Evolutionary conservation across 2,329 filamentous ascomycete species (phyloP).

Genomic region (Ophiostoma novo-ulmi): DNA sequence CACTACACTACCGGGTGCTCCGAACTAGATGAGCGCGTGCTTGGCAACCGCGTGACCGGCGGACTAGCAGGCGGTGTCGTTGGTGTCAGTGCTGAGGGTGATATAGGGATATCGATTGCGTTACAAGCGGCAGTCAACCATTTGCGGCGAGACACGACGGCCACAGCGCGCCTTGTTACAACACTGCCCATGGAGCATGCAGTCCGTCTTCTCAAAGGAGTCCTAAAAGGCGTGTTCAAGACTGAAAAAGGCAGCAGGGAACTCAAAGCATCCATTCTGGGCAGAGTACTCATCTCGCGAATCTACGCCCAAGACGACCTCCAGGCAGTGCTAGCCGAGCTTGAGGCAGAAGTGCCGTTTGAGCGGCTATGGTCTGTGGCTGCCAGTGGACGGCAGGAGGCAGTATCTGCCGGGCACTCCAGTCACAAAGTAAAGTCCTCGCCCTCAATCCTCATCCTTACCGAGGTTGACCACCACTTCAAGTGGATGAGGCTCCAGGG

Average conservation of each 20-base stretch:
- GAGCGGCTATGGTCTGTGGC: conserved; percentile 23
- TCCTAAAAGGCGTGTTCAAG: conserved; percentile 33
- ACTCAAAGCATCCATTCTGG: conserved; percentile 35
- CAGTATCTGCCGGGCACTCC: background rate
- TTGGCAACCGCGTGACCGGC: conserved; percentile 44
- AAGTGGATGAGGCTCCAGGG: conserved; percentile 28
- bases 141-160: conserved; percentile 32
- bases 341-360: conserved; percentile 20
- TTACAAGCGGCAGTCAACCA: conserved; percentile 45
- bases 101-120: conserved; percentile 34
- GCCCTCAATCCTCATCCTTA: conserved; percentile 23
- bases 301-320: conserved; percentile 57
- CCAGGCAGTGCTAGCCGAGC: conserved; percentile 51
- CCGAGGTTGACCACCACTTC: conserved; percentile 28
- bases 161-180: conserved; percentile 44
- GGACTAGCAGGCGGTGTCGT: conserved; percentile 37
- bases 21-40: conserved; percentile 46
- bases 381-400: background rate
- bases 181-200: conserved; percentile 42
- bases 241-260: conserved; percentile 17
- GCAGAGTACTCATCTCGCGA: conserved; percentile 49
- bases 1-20: conserved; percentile 43
- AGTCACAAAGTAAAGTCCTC: background rate
- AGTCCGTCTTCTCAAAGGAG: conserved; percentile 40
- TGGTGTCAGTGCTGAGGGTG: conserved; percentile 51